Evolutionary conservation across 164 flowering plant genomes (phyloP).

Genomic region (Umbilicus rupestris): DNA sequence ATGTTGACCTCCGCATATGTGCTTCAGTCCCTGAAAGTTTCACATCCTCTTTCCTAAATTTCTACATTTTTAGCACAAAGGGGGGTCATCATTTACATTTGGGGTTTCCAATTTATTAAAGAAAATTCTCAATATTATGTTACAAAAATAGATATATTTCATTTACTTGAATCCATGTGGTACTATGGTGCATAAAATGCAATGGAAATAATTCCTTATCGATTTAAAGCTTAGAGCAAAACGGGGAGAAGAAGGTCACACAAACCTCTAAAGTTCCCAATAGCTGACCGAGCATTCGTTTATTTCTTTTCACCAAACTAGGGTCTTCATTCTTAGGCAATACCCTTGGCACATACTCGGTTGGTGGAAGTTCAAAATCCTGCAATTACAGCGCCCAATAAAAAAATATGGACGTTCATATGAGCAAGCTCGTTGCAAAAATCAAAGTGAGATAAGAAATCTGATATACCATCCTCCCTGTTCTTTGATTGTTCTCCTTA

Average conservation of each 20-base stretch:
- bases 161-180: background rate
- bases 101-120: background rate
- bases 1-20: conserved; percentile 73
- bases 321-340: conserved; percentile 86
- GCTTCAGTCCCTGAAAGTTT: conserved; percentile 81
- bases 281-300: conserved; percentile 84
- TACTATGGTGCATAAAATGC: no score
- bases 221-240: background rate
- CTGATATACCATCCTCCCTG: conserved; percentile 23
- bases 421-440: conserved; percentile 1
- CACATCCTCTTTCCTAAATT: conserved; percentile 81
- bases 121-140: background rate
- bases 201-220: background rate
- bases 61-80: conserved; percentile 28
- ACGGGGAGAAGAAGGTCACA: background rate
- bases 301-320: conserved; percentile 76
- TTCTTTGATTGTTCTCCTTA: conserved; percentile 37
- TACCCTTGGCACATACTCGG: conserved; percentile 67
- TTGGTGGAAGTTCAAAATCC: conserved; percentile 45
- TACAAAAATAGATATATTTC: background rate
- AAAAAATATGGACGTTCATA: background rate
- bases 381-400: conserved; percentile 9
- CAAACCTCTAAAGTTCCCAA: conserved; percentile 92
- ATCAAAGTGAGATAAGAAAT: conserved; percentile 1
- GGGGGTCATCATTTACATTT: background rate